Evolutionary conservation across 345 rosid species (phyloP).

Genomic region (Streptanthus diversifolius): DNA sequence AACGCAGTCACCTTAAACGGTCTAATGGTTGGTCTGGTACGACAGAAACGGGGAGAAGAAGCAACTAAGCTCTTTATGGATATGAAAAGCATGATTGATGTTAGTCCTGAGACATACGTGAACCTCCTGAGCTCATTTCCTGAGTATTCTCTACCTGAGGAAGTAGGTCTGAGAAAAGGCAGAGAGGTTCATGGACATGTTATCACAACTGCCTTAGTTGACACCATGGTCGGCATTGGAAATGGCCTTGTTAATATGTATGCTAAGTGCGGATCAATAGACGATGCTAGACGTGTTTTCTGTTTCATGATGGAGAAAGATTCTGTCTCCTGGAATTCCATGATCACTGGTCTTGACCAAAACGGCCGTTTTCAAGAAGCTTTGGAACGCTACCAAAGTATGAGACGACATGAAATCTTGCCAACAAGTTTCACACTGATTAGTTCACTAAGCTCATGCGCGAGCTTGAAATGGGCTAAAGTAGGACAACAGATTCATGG

Average conservation of each 20-base stretch:
- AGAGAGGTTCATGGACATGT: slow-evolving; percentile 77
- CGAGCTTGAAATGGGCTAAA: slow-evolving; percentile 61
- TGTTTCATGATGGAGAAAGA: slow-evolving; percentile 57
- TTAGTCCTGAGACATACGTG: slow-evolving; percentile 58
- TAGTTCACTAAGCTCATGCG: slow-evolving; percentile 80
- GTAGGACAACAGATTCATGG: slow-evolving; percentile 67
- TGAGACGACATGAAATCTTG: slow-evolving; percentile 53
- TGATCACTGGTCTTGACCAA: slow-evolving; percentile 87
- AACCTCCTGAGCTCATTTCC: slow-evolving; percentile 73
- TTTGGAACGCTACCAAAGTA: slow-evolving; percentile 40
- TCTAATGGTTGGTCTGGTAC: slow-evolving; percentile 76
- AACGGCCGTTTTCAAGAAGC: slow-evolving; percentile 68
- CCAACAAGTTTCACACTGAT: slow-evolving; percentile 68
- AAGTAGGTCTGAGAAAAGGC: slow-evolving; percentile 73
- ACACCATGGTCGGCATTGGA: slow-evolving; percentile 51
- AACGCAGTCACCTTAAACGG: slow-evolving; percentile 80
- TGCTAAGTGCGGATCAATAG: slow-evolving; percentile 67
- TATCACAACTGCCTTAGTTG: slow-evolving; percentile 51
- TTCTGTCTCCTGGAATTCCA: slow-evolving; percentile 85
- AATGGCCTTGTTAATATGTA: slow-evolving; percentile 89
- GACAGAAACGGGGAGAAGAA: slow-evolving; percentile 66
- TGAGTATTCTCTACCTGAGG: slow-evolving; percentile 47
- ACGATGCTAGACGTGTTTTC: slow-evolving; percentile 58
- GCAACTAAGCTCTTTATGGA: slow-evolving; percentile 57
- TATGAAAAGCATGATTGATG: slow-evolving; percentile 48